These are phyloP conservation scores for Abortiporus biennis DNA, from an alignment of 1,284 basidiomycete species.

Conservation along the genomic window DNA sequence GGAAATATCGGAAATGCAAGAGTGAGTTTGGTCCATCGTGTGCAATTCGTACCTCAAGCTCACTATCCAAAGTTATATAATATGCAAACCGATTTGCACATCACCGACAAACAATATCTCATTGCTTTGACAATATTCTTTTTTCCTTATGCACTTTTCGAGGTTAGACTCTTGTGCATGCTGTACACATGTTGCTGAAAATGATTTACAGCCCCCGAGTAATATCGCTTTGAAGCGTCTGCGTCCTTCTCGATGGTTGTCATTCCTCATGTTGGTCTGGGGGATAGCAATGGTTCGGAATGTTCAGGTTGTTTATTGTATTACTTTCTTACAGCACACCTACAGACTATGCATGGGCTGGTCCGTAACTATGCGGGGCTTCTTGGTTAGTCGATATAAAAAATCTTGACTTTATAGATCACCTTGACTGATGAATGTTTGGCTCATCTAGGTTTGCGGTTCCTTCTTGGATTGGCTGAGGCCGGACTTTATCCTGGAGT, in stretches of 20 bases:
- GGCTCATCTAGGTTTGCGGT: constrained; percentile 28
- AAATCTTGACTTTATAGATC: constrained; percentile 6
- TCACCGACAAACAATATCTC: constrained; percentile 61
- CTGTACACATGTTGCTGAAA: too few species aligned
- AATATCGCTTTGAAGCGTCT: constrained; percentile 33
- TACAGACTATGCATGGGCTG: constrained; percentile 26
- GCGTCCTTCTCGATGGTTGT: constrained; percentile 34
- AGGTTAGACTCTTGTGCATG: constrained; percentile 25
- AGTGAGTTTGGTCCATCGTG: constrained; percentile 26
- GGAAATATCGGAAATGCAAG: constrained; percentile 80
- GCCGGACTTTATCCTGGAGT: constrained; percentile 32
- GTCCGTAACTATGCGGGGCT: constrained; percentile 26
- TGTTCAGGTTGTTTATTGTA: too few species aligned
- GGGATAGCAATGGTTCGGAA: constrained; percentile 24
- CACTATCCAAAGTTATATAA: constrained; percentile 39
- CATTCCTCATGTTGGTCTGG: constrained; percentile 28
- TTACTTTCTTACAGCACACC: background rate
- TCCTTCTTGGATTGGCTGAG: constrained; percentile 30
- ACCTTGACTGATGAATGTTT: too few species aligned
- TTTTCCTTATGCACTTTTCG: constrained; percentile 60
- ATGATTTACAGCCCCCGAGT: constrained; percentile 24
- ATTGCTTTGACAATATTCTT: constrained; percentile 62
- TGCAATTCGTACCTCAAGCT: background rate
- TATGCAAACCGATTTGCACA: constrained; percentile 47
- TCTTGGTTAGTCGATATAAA: constrained; percentile 15